A percentile compares a stretch with the other conserved stretches of the same genome.
Conservation (phyloP, 176 grass and related monocot species). For the Paspalum notatum region DNA sequence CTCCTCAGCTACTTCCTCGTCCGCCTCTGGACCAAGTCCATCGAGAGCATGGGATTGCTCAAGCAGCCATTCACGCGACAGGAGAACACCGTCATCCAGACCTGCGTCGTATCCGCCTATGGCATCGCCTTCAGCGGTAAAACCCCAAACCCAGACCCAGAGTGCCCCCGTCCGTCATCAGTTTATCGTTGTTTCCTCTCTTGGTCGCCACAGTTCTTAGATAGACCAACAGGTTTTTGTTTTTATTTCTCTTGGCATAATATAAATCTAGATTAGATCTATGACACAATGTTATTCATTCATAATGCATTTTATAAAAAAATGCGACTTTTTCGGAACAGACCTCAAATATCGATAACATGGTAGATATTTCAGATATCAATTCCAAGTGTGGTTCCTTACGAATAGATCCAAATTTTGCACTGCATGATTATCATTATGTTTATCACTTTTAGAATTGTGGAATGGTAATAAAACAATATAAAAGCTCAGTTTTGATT, state of each 20-base stretch:
- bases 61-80: conserved; percentile 66
- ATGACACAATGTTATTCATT: neutral
- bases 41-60: conserved; percentile 48
- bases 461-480: neutral
- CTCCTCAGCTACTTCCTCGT: conserved; percentile 71
- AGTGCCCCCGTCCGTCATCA: neutral
- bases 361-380: neutral
- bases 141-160: neutral
- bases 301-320: neutral
- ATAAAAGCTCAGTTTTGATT: neutral
- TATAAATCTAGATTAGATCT: conserved; percentile 22
- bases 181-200: neutral
- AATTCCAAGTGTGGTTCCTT: neutral
- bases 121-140: conserved; percentile 77
- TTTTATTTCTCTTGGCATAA: too few species aligned
- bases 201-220: too few species aligned
- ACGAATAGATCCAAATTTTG: neutral
- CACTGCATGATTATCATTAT: neutral
- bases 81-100: conserved; percentile 87
- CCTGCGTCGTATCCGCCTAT: conserved; percentile 63
- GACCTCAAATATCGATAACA: neutral
- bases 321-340: neutral
- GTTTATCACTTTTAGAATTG: neutral
- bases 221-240: neutral
- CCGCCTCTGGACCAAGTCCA: conserved; percentile 48